Evolutionary conservation across 192 early-diverging fungal genomes (phyloP).

Genomic region (Coemansia sp.): DNA sequence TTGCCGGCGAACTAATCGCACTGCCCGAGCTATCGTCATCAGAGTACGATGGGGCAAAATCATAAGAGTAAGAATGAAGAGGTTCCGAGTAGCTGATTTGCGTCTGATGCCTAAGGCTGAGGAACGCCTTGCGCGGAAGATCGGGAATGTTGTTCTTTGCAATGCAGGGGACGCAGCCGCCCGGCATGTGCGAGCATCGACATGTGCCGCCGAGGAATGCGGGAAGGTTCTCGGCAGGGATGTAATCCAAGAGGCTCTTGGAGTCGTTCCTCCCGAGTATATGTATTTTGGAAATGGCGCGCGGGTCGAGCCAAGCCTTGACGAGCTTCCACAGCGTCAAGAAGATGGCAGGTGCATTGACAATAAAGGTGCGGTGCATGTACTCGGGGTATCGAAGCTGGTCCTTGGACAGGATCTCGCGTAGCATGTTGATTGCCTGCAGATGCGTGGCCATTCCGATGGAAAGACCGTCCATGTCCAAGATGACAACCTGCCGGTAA

Average conservation of each 20-base stretch:
- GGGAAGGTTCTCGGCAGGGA: constrained; percentile 69
- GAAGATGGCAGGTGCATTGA: constrained; percentile 93
- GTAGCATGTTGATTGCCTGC: constrained; percentile 68
- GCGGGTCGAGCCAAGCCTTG: constrained; percentile 78
- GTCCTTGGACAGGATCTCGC: constrained; percentile 79
- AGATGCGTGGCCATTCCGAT: constrained; percentile 68
- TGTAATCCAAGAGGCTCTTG: constrained; percentile 61
- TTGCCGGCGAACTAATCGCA: constrained; percentile 31
- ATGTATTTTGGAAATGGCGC: constrained; percentile 58
- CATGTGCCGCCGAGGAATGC: constrained; percentile 73
- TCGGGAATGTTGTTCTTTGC: constrained; percentile 42
- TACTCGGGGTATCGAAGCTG: constrained; percentile 96
- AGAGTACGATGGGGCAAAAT: constrained; percentile 17
- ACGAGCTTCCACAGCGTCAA: constrained; percentile 77
- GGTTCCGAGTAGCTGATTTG: constrained; percentile 41
- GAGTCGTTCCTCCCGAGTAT: constrained; percentile 69
- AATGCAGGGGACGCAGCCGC: constrained; percentile 60
- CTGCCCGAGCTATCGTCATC: constrained; percentile 13
- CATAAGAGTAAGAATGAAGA: constrained; percentile 37
- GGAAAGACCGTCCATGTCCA: constrained; percentile 89
- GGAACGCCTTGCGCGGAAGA: constrained; percentile 46
- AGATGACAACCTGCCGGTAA: constrained; percentile 84
- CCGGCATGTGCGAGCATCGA: constrained; percentile 73
- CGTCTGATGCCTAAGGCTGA: constrained; percentile 33
- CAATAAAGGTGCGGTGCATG: constrained; percentile 87